Evolutionary conservation across 2,329 filamentous ascomycete genomes (phyloP), one percentile per base, ranked within the genome.

Genomic region (Mollisia scopiformis): DNA sequence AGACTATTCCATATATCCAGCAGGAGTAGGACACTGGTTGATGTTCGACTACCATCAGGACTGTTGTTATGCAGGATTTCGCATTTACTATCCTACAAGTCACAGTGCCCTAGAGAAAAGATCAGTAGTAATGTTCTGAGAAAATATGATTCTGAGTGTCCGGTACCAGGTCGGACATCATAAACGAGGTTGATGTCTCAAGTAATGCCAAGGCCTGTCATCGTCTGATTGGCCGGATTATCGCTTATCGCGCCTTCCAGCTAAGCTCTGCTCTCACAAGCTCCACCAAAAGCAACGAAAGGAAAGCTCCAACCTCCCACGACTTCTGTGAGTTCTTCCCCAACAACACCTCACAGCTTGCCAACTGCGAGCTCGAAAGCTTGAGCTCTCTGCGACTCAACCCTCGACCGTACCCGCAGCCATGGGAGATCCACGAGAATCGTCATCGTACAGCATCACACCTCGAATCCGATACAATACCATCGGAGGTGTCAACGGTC

Each of bases 401-500:
- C 43, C 27, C 37, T 46, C n/a, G 39, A 21, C 53, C 50, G 55
- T 19, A 37, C 23, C 51, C 60, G 64, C 69, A 65, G 64, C 41
- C 60, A 74, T 74, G 72, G 71, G 71, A 61, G 73, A 75, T 57
- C 72, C 72, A 61, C 65, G 73, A 66, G 73, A 75, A 57, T 73
- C 73, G 55, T 75, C 73, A 59, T 75, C 73, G 59, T 75, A 73
- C 68, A 71, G 66, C 64, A 72, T 91, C 75, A 84, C 87, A 75
- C 88, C 88, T 69, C 82, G 88, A 75, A 84, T 98, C 79, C 88
- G 90, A 74, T 99, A 99, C 87, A 99, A 99, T 83, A 99, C 95
- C 72, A 93, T 99, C 75, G 92, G 93, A 75, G 94, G 94, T 82
- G 89, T 99, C 79, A 99, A 99, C 81, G 95, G 95, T 62, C 95